Conservation (phyloP, 441 rosid genomes). For the Jatropha podagrica region DNA sequence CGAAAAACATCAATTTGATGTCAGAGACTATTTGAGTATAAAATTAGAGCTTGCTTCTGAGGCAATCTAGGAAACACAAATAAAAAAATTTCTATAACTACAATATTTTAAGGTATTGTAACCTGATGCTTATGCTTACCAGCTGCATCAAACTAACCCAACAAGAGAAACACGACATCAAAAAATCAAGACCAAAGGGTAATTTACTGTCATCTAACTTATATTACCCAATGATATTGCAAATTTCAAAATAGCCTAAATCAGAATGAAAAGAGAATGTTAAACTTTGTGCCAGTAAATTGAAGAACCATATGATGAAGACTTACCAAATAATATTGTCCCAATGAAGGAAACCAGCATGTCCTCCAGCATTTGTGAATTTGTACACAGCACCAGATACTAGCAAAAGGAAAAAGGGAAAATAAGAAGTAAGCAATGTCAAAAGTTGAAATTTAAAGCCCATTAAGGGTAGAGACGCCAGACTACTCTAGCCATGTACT, state of each 20-base stretch:
- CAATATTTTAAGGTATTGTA: background rate
- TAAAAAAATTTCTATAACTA: background rate
- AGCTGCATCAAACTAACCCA: background rate
- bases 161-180: background rate
- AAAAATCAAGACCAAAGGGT: background rate
- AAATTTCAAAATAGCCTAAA: background rate
- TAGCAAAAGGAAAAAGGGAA: slow-evolving; percentile 26
- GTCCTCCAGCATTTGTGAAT: slow-evolving; percentile 75
- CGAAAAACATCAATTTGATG: background rate
- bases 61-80: background rate
- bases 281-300: background rate
- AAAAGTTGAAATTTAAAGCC: background rate
- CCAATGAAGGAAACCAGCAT: slow-evolving; percentile 79
- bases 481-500: background rate
- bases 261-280: background rate
- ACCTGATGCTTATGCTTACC: background rate
- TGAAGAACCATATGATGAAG: background rate
- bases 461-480: background rate
- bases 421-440: background rate
- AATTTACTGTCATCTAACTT: background rate
- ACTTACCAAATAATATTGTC: slow-evolving; percentile 50
- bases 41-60: background rate
- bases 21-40: background rate
- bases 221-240: background rate
- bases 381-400: slow-evolving; percentile 74